Base-by-base conservation (phyloP, 768 basidiomycete species). In the Piloderma croceum region DNA sequence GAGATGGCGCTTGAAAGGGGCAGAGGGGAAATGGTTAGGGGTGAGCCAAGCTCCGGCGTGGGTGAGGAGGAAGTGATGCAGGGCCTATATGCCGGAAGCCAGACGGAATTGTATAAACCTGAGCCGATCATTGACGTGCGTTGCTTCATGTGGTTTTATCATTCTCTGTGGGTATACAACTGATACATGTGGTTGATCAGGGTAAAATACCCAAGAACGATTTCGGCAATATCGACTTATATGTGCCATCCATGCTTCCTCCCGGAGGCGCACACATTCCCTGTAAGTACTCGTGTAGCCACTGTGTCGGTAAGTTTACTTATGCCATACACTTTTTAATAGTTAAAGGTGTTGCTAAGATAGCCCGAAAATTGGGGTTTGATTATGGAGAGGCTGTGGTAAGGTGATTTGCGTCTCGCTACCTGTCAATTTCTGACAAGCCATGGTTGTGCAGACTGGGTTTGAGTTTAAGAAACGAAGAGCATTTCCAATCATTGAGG, bases 381-480 rank as follows among this genome's bases (percentile, higher is more conserved):
- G 86, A 93, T 62, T 87, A 75, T 64, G 94, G 91, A 19, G 94
- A 98, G 61, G 92, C 96, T 32, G 91, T 97, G 62, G 94, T 97
- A 59, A 43, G 90, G 77, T 39, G 40, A 22, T 41, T 25, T 24
- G 38, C 34, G 36, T 36, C 33, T 22, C 13, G 23, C 22, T 7
- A n/a, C 32, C 31, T 43, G 31, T 10, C 29, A 33, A 43, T n/a
- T n/a, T n/a, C n/a, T n/a, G n/a, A n/a, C n/a, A n/a, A n/a, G n/a
- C n/a, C n/a, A n/a, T n/a, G 41, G 22, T 35, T 33, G 13, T 43
- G 9, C 51, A 97, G 93, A 90, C 82, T 42, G 87, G 92, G 11
- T 99, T 98, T 59, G 94, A 97, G 61, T 99, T 98, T 68, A 90
- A 81, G 57, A 92, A 93, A 59, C 82, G 88, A 23, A 76, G 84